phyloP scores from a whole-genome alignment of 768 basidiomycete species.

The Erythrobasidium yunnanense region DNA sequence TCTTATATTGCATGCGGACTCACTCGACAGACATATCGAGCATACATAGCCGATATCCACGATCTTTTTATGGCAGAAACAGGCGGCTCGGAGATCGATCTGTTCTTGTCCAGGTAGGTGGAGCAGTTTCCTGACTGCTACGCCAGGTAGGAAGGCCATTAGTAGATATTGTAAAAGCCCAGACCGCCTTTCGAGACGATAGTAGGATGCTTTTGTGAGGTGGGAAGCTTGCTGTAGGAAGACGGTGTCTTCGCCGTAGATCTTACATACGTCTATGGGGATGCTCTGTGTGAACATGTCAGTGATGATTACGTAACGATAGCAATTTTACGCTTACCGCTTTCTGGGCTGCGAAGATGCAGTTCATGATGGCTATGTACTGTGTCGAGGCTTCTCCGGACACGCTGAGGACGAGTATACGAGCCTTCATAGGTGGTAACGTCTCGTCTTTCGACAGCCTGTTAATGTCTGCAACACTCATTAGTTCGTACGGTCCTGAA shows the following conservation, averaged over 20 bases:
- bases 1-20: no score
- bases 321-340: conserved; percentile 50
- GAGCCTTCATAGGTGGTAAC: conserved; percentile 44
- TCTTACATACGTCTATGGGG: conserved; percentile 88
- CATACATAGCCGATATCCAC: conserved; percentile 96
- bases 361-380: conserved; percentile 98
- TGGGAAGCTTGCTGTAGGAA: conserved; percentile 97
- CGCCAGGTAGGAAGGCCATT: conserved; percentile 68
- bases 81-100: conserved; percentile 92
- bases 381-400: conserved; percentile 79
- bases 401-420: conserved; percentile 72
- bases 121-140: conserved; percentile 61
- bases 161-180: conserved; percentile 86
- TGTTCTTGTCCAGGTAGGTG: conserved; percentile 84
- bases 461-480: conserved; percentile 54
- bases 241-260: conserved; percentile 71
- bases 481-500: conserved; percentile 43
- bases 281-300: conserved; percentile 73
- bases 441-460: conserved; percentile 45
- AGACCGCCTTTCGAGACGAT: conserved; percentile 65
- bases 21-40: conserved; percentile 94
- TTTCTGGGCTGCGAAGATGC: conserved; percentile 98
- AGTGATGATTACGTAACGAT: no score
- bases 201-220: conserved; percentile 86
- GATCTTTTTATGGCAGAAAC: conserved; percentile 96